These are phyloP conservation scores for Paecilomyces variotii DNA, from an alignment of 2,329 filamentous ascomycete species.

Conservation along the genomic window DNA sequence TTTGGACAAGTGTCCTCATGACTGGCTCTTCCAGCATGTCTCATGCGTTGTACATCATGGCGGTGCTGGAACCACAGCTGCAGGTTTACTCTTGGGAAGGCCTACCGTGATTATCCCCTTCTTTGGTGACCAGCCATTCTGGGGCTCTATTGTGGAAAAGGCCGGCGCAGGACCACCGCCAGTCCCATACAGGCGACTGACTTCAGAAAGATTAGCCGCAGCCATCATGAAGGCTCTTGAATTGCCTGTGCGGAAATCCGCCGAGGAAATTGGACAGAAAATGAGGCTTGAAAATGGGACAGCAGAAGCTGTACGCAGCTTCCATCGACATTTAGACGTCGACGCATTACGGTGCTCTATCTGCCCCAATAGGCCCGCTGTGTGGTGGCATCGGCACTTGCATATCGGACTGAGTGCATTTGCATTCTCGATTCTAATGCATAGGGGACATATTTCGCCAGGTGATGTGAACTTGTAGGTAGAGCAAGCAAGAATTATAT, in stretches of 20 bases:
- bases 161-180: conserved; percentile 44
- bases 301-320: not conserved
- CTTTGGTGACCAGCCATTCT: conserved; percentile 49
- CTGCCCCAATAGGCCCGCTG: not conserved
- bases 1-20: conserved; percentile 49
- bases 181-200: conserved; percentile 41
- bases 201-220: conserved; percentile 34
- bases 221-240: conserved; percentile 40
- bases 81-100: conserved; percentile 43
- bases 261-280: conserved; percentile 29
- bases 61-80: conserved; percentile 52
- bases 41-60: conserved; percentile 52
- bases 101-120: conserved; percentile 51
- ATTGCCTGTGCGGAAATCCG: conserved; percentile 22
- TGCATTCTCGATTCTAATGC: not conserved
- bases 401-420: not conserved
- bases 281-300: conserved; percentile 1
- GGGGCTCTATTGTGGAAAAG: conserved; percentile 45
- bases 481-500: no score
- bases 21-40: conserved; percentile 52
- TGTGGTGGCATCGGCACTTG: not conserved
- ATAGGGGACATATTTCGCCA: not conserved
- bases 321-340: not conserved
- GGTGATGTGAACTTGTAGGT: not conserved
- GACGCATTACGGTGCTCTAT: not conserved